Percentiles rank a stretch among this genome's conserved stretches.
These are phyloP conservation scores for Pythium apleroticum DNA, from an alignment of 352 stramenopile genomes.

Conservation along the genomic window DNA sequence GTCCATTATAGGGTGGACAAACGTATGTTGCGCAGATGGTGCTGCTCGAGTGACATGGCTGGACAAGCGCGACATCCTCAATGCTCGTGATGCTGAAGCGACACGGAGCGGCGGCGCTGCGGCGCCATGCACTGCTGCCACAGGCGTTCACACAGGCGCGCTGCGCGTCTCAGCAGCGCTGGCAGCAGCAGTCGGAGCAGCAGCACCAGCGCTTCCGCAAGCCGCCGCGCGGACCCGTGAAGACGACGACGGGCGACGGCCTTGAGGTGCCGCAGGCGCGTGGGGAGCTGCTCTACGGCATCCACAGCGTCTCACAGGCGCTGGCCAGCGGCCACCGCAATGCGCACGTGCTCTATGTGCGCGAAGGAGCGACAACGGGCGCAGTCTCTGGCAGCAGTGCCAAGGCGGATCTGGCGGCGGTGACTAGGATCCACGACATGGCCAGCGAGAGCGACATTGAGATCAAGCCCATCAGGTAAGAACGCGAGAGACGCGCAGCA, in stretches of 20 bases:
- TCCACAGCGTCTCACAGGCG: conserved; percentile 71
- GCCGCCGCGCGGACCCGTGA: conserved; percentile 1
- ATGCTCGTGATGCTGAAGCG: conserved; percentile 3
- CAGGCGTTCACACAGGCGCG: background rate
- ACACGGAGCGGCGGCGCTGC: conserved; percentile 7
- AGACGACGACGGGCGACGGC: conserved; percentile 31
- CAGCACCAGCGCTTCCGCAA: conserved; percentile 13
- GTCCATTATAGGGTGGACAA: background rate
- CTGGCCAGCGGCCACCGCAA: conserved; percentile 57
- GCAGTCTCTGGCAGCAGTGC: background rate
- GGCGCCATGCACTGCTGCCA: conserved; percentile 2
- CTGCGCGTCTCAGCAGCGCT: background rate
- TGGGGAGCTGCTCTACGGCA: conserved; percentile 65
- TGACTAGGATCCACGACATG: conserved; percentile 21
- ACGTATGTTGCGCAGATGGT: conserved; percentile 13
- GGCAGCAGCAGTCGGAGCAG: background rate
- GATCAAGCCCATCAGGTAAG: conserved; percentile 23
- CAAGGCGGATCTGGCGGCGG: conserved; percentile 17
- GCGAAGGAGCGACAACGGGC: conserved; percentile 17
- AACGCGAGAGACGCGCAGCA: background rate
- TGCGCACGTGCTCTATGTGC: conserved; percentile 54
- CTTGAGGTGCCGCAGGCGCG: conserved; percentile 46
- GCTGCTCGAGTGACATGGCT: conserved; percentile 3
- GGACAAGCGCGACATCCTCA: background rate
- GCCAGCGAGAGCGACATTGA: conserved; percentile 18